phyloP scores from a whole-genome alignment of 208 protist genomes.

The Wallacemonas rigidus region DNA sequence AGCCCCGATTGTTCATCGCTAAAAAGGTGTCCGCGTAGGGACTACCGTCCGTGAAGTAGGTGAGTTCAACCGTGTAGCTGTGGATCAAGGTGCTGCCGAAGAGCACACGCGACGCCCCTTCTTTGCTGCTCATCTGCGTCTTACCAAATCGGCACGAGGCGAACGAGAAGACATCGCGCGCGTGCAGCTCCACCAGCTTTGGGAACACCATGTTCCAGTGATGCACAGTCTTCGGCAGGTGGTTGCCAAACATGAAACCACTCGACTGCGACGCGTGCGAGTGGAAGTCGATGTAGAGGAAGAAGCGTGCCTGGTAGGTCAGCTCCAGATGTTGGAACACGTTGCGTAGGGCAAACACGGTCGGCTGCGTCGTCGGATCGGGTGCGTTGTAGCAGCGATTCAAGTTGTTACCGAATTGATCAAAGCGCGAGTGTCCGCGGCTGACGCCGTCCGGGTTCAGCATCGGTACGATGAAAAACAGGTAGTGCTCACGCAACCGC shows the following conservation, averaged over 20 bases:
- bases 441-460: constrained; percentile 94
- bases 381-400: constrained; percentile 94
- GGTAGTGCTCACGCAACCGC: constrained; percentile 83
- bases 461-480: constrained; percentile 94
- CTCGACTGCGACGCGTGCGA: constrained; percentile 91
- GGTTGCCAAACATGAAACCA: constrained; percentile 94
- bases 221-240: constrained; percentile 66
- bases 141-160: constrained; percentile 71
- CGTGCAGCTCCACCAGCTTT: constrained; percentile 75
- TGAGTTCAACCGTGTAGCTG: constrained; percentile 86
- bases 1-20: constrained; percentile 44
- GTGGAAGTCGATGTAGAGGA: constrained; percentile 94
- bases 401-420: constrained; percentile 92
- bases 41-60: constrained; percentile 73
- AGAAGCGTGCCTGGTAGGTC: constrained; percentile 69
- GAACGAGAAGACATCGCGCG: constrained; percentile 74
- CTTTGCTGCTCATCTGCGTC: constrained; percentile 77
- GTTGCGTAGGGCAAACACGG: constrained; percentile 76
- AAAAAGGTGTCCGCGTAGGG: constrained; percentile 58
- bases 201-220: constrained; percentile 88
- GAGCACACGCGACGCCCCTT: constrained; percentile 81
- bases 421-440: constrained; percentile 92
- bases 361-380: constrained; percentile 69
- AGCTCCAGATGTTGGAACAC: constrained; percentile 76
- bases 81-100: constrained; percentile 79